Percentiles rank a stretch among this genome's conserved stretches.
phyloP scores from a whole-genome alignment of 805 yeast species.

The Saccharomyces mikatae region DNA sequence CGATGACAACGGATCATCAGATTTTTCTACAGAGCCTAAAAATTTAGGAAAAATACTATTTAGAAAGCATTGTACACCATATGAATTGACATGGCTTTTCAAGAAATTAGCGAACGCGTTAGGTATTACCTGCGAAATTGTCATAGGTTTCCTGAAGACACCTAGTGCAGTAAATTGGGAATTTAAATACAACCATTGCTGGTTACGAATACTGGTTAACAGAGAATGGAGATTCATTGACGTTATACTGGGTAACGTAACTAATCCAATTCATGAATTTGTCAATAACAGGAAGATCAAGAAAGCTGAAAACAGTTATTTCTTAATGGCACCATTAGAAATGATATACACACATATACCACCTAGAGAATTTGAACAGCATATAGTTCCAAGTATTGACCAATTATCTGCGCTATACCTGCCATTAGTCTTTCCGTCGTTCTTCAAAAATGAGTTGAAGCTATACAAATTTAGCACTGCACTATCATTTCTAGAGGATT shows the following conservation, averaged over 20 bases:
- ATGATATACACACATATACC: slow-evolving; percentile 85
- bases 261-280: slow-evolving; percentile 44
- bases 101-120: slow-evolving; percentile 62
- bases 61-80: slow-evolving; percentile 50
- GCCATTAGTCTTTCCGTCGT: slow-evolving; percentile 83
- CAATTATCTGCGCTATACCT: slow-evolving; percentile 67
- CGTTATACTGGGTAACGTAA: slow-evolving; percentile 51
- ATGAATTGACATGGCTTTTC: slow-evolving; percentile 71
- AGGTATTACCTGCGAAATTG: slow-evolving; percentile 65
- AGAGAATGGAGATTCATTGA: slow-evolving; percentile 79
- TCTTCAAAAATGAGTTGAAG: slow-evolving; percentile 49
- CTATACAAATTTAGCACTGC: slow-evolving; percentile 71
- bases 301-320: slow-evolving; percentile 49
- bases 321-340: slow-evolving; percentile 67
- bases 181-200: slow-evolving; percentile 66
- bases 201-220: slow-evolving; percentile 74
- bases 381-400: slow-evolving; percentile 76
- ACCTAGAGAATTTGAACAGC: slow-evolving; percentile 68
- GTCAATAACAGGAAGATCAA: slow-evolving; percentile 27
- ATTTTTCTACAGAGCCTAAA: slow-evolving; percentile 32
- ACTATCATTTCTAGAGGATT: slow-evolving; percentile 59
- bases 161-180: slow-evolving; percentile 49
- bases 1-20: slow-evolving; percentile 31
- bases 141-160: slow-evolving; percentile 75
- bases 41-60: slow-evolving; percentile 37